Percentiles rank a stretch among this genome's conserved stretches.
Conservation (phyloP, 1,139 yeast species). For the Protomyces lactucae-debilis region DNA sequence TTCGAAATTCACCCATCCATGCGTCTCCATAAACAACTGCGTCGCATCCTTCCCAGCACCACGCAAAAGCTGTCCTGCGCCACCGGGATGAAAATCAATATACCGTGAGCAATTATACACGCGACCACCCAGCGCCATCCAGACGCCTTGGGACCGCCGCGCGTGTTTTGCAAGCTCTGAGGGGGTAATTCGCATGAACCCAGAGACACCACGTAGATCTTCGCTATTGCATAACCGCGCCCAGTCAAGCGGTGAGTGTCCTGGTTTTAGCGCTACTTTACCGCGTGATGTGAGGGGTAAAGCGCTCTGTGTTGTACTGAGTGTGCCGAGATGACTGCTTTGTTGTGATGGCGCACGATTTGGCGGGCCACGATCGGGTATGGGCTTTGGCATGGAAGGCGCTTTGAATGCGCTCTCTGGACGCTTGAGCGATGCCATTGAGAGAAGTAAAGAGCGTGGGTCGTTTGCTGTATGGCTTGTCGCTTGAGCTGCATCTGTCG, state of each 20-base stretch:
- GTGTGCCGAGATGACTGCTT: neutral
- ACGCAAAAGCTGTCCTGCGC: slow-evolving; percentile 67
- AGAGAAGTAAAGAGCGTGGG: neutral
- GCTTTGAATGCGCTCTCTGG: neutral
- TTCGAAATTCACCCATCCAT: slow-evolving; percentile 55
- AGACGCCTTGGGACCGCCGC: slow-evolving; percentile 55
- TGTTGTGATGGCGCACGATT: neutral
- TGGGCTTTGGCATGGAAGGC: neutral
- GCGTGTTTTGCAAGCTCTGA: slow-evolving; percentile 61
- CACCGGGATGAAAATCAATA: slow-evolving; percentile 88
- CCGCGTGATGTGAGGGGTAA: slow-evolving; percentile 31
- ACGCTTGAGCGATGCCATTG: neutral
- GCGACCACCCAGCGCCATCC: slow-evolving; percentile 78
- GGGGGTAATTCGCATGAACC: slow-evolving; percentile 49
- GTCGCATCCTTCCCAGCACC: slow-evolving; percentile 88
- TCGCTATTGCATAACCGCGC: slow-evolving; percentile 51
- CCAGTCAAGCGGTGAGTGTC: slow-evolving; percentile 87
- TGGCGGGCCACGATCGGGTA: neutral
- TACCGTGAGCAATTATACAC: slow-evolving; percentile 84
- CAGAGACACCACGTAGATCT: slow-evolving; percentile 36
- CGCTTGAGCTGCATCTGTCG: too few species aligned
- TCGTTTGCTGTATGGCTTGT: too few species aligned
- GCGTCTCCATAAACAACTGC: slow-evolving; percentile 49
- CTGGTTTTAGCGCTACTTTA: slow-evolving; percentile 66
- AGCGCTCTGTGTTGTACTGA: neutral